Percentiles rank a stretch among this genome's conserved stretches.
phyloP scores from a whole-genome alignment of 495 filamentous ascomycete species.

The Aspergillus leporis region DNA sequence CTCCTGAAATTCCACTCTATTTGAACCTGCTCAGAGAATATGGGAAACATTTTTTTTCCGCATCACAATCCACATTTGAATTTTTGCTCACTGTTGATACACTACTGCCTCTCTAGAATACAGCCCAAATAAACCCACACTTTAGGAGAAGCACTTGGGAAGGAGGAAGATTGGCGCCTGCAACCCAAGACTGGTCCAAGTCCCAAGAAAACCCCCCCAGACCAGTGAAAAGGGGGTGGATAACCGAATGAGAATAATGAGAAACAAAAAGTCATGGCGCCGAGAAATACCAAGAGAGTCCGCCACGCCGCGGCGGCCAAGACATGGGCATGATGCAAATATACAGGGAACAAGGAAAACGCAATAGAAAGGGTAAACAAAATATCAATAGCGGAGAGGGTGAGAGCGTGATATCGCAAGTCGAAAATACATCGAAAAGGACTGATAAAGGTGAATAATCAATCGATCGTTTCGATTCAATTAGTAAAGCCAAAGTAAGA shows the following conservation, averaged over 20 bases:
- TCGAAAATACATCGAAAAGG: background rate
- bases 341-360: constrained; percentile 21
- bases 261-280: constrained; percentile 34
- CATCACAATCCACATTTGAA: constrained; percentile 11
- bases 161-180: constrained; percentile 6
- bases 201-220: constrained; percentile 2
- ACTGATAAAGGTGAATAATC: background rate
- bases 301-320: constrained; percentile 26
- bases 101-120: constrained; percentile 22
- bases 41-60: background rate
- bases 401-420: constrained; percentile 4
- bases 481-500: background rate
- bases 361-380: constrained; percentile 6
- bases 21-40: background rate
- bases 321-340: constrained; percentile 31
- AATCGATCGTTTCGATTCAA: background rate
- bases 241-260: constrained; percentile 8
- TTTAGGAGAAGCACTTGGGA: constrained; percentile 2
- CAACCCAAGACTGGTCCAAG: constrained; percentile 9
- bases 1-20: background rate
- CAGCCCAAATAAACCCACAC: constrained; percentile 5
- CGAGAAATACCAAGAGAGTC: constrained; percentile 39
- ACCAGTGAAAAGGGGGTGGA: constrained; percentile 6
- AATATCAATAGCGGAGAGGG: constrained; percentile 30
- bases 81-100: constrained; percentile 18